Evolutionary conservation across 495 filamentous ascomycete genomes (phyloP), one percentile per base, ranked within the genome.

Genomic region (Clohesyomyces aquaticus): DNA sequence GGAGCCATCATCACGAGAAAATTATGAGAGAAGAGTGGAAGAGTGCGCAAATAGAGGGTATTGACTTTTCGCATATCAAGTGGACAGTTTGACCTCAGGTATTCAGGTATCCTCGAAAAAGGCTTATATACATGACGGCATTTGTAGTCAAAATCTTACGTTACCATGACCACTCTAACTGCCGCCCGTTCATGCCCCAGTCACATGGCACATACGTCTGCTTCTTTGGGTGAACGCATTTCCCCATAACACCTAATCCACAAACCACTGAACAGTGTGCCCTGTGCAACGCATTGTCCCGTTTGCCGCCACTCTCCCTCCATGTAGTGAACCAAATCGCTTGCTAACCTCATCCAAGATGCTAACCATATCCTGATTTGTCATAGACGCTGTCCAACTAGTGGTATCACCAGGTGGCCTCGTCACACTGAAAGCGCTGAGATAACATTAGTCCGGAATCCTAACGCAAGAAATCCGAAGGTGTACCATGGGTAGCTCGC

Each of bases 31-130:
- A 52, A 18, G 49, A 52, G 25, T 52, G 49, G 49, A 52, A 9
- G 49, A 10, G 3, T 52, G 49, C 49, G 11, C 49, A 52, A 28
- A 22, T 23, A 22, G 27, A 23, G 21, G 49, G 49, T 9, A 52
- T 52, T 28, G 49, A 52, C 18, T 52, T 52, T 23, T 52, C 49
- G 19, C 49, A 52, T 28, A 52, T 52, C 49, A 52, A 52, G 25
- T 52, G 49, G 49, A 28, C 49, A 18, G 49, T 52, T 38, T 38
- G n/a, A n/a, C n/a, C n/a, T n/a, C n/a, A n/a, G n/a, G n/a, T n/a
- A n/a, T n/a, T n/a, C n/a, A n/a, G n/a, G n/a, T n/a, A n/a, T n/a
- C n/a, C n/a, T n/a, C n/a, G n/a, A n/a, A n/a, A n/a, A n/a, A n/a
- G n/a, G n/a, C n/a, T n/a, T n/a, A n/a, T n/a, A n/a, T n/a, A n/a